phyloP scores from a whole-genome alignment of 169 alveolate species.

The Plasmodium falciparum region DNA sequence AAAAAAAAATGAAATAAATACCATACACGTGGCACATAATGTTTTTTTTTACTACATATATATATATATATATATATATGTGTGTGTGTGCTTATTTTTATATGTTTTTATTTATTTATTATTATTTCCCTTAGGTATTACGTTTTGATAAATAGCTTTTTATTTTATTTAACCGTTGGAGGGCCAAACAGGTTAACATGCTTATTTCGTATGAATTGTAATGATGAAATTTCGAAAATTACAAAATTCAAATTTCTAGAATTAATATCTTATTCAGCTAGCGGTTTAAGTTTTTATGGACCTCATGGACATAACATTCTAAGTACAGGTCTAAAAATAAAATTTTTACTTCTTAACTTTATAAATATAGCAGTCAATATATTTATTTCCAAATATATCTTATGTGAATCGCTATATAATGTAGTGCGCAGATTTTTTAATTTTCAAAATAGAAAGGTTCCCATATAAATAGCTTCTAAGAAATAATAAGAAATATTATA shows the following conservation, averaged over 20 bases:
- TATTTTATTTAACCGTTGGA: constrained; percentile 83
- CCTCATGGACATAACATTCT: constrained; percentile 88
- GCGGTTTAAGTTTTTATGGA: constrained; percentile 90
- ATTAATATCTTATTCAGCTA: constrained; percentile 85
- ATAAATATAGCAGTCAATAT: constrained; percentile 37
- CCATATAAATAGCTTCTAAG: constrained; percentile 7
- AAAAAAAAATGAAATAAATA: neutral
- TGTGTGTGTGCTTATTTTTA: neutral
- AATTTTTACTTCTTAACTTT: constrained; percentile 18
- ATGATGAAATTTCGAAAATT: constrained; percentile 85
- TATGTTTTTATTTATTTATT: neutral
- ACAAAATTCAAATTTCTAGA: constrained; percentile 86
- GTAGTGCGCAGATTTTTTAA: constrained; percentile 56
- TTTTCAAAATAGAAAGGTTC: constrained; percentile 45
- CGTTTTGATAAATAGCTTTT: constrained; percentile 77
- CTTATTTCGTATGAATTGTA: constrained; percentile 92
- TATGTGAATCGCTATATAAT: constrained; percentile 44
- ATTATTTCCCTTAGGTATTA: constrained; percentile 78
- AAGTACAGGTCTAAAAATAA: constrained; percentile 81
- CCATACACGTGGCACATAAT: neutral
- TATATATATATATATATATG: neutral
- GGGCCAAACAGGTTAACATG: constrained; percentile 90
- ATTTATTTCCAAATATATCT: constrained; percentile 68
- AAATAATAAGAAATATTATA: neutral
- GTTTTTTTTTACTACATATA: neutral